Conservation (phyloP, 805 yeast species). For the Saturnispora saitoi region DNA sequence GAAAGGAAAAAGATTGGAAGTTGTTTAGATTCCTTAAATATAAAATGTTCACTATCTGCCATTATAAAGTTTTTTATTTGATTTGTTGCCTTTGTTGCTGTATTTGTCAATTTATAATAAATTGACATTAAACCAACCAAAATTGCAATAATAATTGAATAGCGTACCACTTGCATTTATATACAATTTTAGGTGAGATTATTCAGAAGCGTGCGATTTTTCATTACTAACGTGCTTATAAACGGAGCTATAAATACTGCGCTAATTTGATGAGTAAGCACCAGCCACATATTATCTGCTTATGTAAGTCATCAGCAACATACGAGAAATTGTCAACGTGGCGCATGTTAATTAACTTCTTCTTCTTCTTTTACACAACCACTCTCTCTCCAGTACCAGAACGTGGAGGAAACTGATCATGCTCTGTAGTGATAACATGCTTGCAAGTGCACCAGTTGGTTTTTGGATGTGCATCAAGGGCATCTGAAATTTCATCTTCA, state of each 20-base stretch:
- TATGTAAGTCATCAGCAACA: too few relatives aligned
- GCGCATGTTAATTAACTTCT: too few relatives aligned
- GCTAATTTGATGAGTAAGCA: background rate
- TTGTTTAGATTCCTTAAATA: constrained; percentile 17
- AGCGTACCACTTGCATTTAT: constrained; percentile 7
- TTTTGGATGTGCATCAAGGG: constrained; percentile 45
- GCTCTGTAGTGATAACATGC: constrained; percentile 32
- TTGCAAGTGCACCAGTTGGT: constrained; percentile 49
- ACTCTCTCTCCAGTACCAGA: constrained; percentile 51
- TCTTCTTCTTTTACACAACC: too few relatives aligned
- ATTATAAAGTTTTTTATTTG: constrained; percentile 11
- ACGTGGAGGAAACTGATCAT: constrained; percentile 45
- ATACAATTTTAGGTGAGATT: background rate
- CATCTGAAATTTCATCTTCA: constrained; percentile 37
- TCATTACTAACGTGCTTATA: background rate
- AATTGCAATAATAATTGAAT: constrained; percentile 8
- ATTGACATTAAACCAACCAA: constrained; percentile 15
- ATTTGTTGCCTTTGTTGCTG: constrained; percentile 2
- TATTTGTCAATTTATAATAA: constrained; percentile 10
- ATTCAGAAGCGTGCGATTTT: background rate
- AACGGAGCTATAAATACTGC: background rate
- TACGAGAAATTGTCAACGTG: background rate
- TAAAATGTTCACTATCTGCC: constrained; percentile 15
- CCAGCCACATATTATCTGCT: too few relatives aligned
- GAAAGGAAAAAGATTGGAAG: constrained; percentile 59